These are phyloP conservation scores for Alternaria angustiovoidea DNA, from an alignment of 2,329 filamentous ascomycete species.

Conservation along the genomic window DNA sequence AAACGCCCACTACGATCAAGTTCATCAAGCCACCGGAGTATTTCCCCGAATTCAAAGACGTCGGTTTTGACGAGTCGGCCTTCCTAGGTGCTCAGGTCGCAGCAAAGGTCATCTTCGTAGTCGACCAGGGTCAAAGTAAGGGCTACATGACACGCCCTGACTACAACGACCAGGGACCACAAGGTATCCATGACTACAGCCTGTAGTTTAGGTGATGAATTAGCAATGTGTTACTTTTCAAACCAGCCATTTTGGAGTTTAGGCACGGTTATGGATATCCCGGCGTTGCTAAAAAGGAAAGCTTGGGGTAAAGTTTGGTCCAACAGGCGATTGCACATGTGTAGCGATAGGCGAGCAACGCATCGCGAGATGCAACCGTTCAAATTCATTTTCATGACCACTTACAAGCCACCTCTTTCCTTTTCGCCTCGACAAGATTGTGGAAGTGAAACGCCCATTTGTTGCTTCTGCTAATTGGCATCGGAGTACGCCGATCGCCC, in stretches of 20 bases:
- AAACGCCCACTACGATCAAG: conserved; percentile 87
- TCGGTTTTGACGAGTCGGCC: conserved; percentile 78
- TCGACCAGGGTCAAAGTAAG: conserved; percentile 71
- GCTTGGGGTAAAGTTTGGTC: conserved; percentile 6
- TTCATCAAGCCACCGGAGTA: conserved; percentile 80
- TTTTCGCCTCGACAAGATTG: not conserved
- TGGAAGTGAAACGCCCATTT: conserved; percentile 3
- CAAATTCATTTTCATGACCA: conserved; percentile 3
- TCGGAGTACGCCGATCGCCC: conserved; percentile 30
- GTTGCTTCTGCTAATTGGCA: conserved; percentile 16
- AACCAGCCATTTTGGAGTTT: conserved; percentile 24
- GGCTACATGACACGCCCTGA: conserved; percentile 74
- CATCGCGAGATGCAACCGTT: conserved; percentile 12
- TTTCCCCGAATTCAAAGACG: conserved; percentile 86
- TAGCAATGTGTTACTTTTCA: conserved; percentile 6
- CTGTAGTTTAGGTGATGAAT: conserved; percentile 27
- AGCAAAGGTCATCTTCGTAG: conserved; percentile 75
- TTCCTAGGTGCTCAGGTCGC: conserved; percentile 90
- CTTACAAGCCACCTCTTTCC: not conserved
- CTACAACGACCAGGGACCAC: conserved; percentile 72
- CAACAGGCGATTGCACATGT: not conserved
- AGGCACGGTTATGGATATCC: conserved; percentile 33
- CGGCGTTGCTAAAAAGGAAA: conserved; percentile 24
- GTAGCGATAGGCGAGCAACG: conserved; percentile 21
- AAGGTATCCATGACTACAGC: conserved; percentile 67